phyloP scores from a whole-genome alignment of 2,329 filamentous ascomycete genomes.

The Meredithiella fracta region DNA sequence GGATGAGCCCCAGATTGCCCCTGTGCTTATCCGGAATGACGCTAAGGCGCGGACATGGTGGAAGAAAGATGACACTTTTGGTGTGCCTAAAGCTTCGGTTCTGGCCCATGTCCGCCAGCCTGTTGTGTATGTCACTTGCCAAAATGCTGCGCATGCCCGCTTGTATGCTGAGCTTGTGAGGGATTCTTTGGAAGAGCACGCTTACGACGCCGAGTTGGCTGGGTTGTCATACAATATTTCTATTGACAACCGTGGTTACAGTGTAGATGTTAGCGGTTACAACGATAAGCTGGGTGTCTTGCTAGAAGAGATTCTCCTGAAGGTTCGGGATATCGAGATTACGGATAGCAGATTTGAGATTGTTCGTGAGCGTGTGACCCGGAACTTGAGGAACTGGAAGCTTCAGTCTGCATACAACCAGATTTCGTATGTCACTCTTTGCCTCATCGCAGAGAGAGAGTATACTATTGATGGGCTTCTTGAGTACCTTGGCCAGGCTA shows the following conservation, averaged over 20 bases:
- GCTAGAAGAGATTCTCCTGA: conserved; percentile 71
- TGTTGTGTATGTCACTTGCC: conserved; percentile 60
- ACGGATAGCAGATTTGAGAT: conserved; percentile 80
- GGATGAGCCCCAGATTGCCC: conserved; percentile 53
- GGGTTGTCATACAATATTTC: conserved; percentile 71
- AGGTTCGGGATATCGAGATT: conserved; percentile 70
- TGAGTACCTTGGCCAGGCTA: conserved; percentile 58
- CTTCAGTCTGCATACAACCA: conserved; percentile 81
- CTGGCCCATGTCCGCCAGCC: conserved; percentile 67
- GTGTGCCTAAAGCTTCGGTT: conserved; percentile 88
- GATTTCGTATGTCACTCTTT: conserved; percentile 65
- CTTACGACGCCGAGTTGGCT: conserved; percentile 88
- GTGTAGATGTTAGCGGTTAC: conserved; percentile 71
- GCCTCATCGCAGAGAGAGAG: conserved; percentile 59
- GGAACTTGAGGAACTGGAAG: conserved; percentile 72
- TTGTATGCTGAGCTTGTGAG: conserved; percentile 74
- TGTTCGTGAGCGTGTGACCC: conserved; percentile 66
- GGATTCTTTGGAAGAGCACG: conserved; percentile 81
- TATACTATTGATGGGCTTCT: conserved; percentile 69
- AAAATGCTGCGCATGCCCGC: conserved; percentile 59
- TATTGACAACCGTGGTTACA: conserved; percentile 55
- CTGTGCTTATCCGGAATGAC: conserved; percentile 75
- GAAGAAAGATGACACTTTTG: conserved; percentile 97
- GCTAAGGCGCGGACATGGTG: conserved; percentile 71
- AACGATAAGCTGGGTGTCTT: conserved; percentile 91